Evolutionary conservation across 495 filamentous ascomycete species (phyloP).

Genomic region (Daldinia caldariorum): DNA sequence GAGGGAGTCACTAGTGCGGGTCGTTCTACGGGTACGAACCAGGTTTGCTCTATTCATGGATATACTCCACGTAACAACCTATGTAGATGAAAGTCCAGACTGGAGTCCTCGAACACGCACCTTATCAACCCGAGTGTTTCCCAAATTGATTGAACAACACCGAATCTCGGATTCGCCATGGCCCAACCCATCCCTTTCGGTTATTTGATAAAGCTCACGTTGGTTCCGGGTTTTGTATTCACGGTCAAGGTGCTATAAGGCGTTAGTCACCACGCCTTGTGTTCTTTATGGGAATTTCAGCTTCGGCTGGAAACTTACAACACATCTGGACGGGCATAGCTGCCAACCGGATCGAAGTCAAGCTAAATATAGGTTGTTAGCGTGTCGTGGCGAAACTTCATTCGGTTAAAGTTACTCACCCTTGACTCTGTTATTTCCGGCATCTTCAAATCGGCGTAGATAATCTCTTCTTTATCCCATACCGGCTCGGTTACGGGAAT

Average conservation of each 20-base stretch:
- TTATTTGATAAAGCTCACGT: conserved; percentile 45
- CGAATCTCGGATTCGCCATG: neutral
- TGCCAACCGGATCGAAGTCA: conserved; percentile 57
- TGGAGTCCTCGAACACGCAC: neutral
- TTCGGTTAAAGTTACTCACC: conserved; percentile 37
- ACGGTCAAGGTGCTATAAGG: conserved; percentile 48
- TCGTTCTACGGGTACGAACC: conserved; percentile 23
- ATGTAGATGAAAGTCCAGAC: conserved; percentile 21
- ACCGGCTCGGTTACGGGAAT: conserved; percentile 51
- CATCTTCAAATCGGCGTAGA: conserved; percentile 52
- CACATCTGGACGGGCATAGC: conserved; percentile 54
- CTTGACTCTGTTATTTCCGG: conserved; percentile 51
- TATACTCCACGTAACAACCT: conserved; percentile 25
- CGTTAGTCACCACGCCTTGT: conserved; percentile 15
- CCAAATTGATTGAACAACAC: conserved; percentile 4
- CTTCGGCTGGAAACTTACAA: conserved; percentile 49
- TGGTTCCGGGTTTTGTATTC: conserved; percentile 51
- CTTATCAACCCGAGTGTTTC: conserved; percentile 22
- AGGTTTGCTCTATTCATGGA: conserved; percentile 17
- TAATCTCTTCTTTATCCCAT: conserved; percentile 54
- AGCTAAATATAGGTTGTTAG: conserved; percentile 40
- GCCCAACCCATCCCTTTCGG: neutral
- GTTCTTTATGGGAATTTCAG: neutral
- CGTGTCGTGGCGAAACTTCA: neutral
- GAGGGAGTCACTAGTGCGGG: conserved; percentile 9